Evolutionary conservation across 768 basidiomycete genomes (phyloP), one percentile per base, ranked within the genome.

Genomic region (Mycena albidolilacea): DNA sequence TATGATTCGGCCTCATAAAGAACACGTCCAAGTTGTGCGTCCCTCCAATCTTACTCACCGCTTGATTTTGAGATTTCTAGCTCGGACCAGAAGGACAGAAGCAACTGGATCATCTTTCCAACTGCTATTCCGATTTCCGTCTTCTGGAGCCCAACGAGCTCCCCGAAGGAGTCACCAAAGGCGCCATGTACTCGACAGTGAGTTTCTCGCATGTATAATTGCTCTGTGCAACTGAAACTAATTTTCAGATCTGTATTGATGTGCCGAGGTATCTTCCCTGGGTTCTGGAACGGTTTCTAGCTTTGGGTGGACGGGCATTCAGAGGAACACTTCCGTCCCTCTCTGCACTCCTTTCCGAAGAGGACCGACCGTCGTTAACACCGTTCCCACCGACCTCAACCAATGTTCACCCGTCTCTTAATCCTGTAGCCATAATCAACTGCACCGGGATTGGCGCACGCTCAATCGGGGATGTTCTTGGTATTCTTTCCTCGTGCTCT

Each of bases 381-480:
- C 30, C 69, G 35, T 58, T 75, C 35, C 57, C 69, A 9, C 46
- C 48, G n/a, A 23, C 59, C 35, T 62, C 67, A 10, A 39, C 48
- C 38, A 52, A 50, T 30, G 10, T 35, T 0, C 43, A 50, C 6
- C 73, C 73, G 10, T 48, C 70, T 5, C 38, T 68, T 11, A n/a
- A 55, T 8, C 73, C 73, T 30, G 69, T 57, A 1, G 75, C 75
- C 7, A 12, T 76, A 14, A 60, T 76, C n/a, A 73, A 72, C 46
- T 76, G 68, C 62, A 73, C 69, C 5, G 75, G 71, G 0, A 50
- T 76, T 46, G 89, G 90, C 9, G 87, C 91, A 4, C 82, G 82
- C 52, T 87, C 86, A 6, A 84, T 93, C 54, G 81, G 87, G 11
- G 92, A 91, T 17, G 88, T 92, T 5, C 85, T 90, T 71, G 92